phyloP scores from a whole-genome alignment of 1,284 basidiomycete species.

The Ustilago trichophora region DNA sequence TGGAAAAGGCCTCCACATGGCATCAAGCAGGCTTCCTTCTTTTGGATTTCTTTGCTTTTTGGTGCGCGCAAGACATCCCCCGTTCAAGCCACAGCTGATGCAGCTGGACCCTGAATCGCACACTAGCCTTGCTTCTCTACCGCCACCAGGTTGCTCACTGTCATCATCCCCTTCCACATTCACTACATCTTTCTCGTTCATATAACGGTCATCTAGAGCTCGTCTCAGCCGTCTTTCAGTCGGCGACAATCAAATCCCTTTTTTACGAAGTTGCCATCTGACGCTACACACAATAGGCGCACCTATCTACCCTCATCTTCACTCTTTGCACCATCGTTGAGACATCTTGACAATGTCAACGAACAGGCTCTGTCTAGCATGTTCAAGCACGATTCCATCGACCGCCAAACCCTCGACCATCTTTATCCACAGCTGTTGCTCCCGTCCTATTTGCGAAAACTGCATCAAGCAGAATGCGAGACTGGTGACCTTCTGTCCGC shows the following conservation, averaged over 20 bases:
- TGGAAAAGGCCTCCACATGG: constrained; percentile 5
- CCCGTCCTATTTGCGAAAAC: constrained; percentile 18
- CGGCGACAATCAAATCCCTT: no score
- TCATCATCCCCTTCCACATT: no score
- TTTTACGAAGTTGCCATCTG: no score
- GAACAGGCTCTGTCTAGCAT: constrained; percentile 41
- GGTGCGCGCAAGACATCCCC: constrained; percentile 1
- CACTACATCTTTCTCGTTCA: no score
- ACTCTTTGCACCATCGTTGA: no score
- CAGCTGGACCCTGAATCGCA: constrained; percentile 4
- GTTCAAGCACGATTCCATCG: constrained; percentile 28
- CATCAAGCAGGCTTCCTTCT: background rate
- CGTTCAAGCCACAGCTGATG: background rate
- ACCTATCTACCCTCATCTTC: no score
- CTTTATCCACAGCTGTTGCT: constrained; percentile 46
- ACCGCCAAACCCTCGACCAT: constrained; percentile 16
- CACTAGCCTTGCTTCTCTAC: no score
- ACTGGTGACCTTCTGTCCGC: constrained; percentile 45
- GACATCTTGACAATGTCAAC: no score
- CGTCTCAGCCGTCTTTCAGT: no score
- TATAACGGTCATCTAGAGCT: no score
- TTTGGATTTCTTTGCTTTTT: background rate
- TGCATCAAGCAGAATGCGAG: constrained; percentile 33
- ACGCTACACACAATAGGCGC: no score
- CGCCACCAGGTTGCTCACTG: background rate